These are phyloP conservation scores for Aspergillus cavernicola DNA, from an alignment of 495 filamentous ascomycete species.

Conservation along the genomic window DNA sequence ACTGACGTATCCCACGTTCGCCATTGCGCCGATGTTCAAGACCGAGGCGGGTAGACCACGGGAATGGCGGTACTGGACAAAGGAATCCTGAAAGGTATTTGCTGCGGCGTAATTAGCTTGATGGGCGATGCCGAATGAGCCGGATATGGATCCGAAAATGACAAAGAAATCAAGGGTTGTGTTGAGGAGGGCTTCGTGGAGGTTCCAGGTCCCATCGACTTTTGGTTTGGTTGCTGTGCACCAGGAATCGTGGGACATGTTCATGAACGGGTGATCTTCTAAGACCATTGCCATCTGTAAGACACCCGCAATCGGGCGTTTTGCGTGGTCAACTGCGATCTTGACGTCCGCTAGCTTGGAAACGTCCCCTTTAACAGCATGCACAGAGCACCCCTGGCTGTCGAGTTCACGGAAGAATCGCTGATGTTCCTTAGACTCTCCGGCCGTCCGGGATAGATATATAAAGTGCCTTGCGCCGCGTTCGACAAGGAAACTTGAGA, in stretches of 20 bases:
- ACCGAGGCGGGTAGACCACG: constrained; percentile 17
- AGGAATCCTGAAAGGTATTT: constrained; percentile 26
- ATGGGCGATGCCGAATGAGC: constrained; percentile 16
- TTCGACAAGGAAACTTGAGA: constrained; percentile 42
- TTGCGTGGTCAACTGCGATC: too few relatives aligned
- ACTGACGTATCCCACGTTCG: constrained; percentile 28
- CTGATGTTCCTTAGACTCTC: neutral
- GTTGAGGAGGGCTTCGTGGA: constrained; percentile 12
- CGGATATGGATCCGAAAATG: constrained; percentile 30
- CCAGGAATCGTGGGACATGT: constrained; percentile 32
- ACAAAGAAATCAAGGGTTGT: constrained; percentile 41
- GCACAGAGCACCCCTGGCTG: neutral
- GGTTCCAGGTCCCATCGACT: constrained; percentile 37
- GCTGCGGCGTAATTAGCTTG: constrained; percentile 28
- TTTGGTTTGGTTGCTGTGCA: constrained; percentile 29
- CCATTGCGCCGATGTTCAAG: constrained; percentile 41
- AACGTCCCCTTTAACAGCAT: neutral
- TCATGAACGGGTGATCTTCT: constrained; percentile 18
- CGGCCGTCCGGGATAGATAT: constrained; percentile 34
- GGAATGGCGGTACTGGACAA: constrained; percentile 21
- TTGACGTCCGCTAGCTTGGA: too few relatives aligned
- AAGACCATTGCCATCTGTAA: constrained; percentile 32
- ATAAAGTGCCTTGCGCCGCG: constrained; percentile 54
- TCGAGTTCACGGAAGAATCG: constrained; percentile 38
- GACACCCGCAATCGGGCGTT: constrained; percentile 5